phyloP scores from a whole-genome alignment of 2,329 filamentous ascomycete species.

The Xenoacremonium recifei region DNA sequence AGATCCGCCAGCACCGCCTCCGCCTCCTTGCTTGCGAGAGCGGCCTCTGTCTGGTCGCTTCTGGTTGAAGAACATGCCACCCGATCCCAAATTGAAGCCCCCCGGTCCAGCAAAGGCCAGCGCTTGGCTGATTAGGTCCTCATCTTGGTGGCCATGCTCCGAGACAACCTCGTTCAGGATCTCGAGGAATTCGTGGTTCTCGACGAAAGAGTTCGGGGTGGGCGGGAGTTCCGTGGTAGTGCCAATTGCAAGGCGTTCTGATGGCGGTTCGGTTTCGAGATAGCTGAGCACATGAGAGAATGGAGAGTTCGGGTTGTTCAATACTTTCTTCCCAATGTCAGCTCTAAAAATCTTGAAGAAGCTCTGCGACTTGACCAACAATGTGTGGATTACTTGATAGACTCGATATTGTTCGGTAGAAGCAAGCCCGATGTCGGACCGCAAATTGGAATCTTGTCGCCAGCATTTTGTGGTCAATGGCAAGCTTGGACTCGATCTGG shows the following conservation, averaged over 20 bases:
- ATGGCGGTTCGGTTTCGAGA: constrained; percentile 57
- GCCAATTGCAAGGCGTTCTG: constrained; percentile 54
- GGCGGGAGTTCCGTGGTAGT: constrained; percentile 58
- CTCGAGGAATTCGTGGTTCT: constrained; percentile 58
- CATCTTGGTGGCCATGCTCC: constrained; percentile 56
- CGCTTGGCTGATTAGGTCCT: constrained; percentile 54
- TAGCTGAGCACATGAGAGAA: constrained; percentile 56
- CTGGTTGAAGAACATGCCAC: constrained; percentile 49
- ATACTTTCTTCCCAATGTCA: constrained; percentile 51
- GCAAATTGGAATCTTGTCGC: constrained; percentile 21
- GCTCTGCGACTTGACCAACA: constrained; percentile 39
- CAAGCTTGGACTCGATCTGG: constrained; percentile 5
- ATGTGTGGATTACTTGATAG: constrained; percentile 53
- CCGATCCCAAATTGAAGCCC: constrained; percentile 50
- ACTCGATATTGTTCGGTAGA: constrained; percentile 41
- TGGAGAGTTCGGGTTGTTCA: constrained; percentile 45
- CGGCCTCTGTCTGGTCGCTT: constrained; percentile 34
- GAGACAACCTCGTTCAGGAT: constrained; percentile 58
- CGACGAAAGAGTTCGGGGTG: constrained; percentile 57
- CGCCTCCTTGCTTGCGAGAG: constrained; percentile 34
- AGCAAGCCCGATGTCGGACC: constrained; percentile 14
- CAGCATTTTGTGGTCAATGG: constrained; percentile 23
- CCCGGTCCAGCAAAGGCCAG: constrained; percentile 59
- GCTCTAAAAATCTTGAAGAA: constrained; percentile 2
- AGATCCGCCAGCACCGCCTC: constrained; percentile 40